Evolutionary conservation across 495 filamentous ascomycete species (phyloP), one percentile per base, ranked within the genome.

Genomic region (Penicillium riverlandense): DNA sequence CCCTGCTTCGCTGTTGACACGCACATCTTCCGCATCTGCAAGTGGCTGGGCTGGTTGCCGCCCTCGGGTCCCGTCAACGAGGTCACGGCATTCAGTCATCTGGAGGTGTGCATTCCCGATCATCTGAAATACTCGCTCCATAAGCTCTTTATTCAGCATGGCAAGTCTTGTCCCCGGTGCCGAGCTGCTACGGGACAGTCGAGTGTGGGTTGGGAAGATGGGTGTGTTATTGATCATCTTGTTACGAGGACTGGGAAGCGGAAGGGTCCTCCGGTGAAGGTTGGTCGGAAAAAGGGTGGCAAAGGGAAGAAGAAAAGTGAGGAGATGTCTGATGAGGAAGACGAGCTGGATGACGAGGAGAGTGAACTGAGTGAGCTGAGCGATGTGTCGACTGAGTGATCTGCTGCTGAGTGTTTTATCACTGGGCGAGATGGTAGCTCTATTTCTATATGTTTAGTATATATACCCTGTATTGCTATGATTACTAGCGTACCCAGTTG

Each of bases 51-150:
- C 11, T 98, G 92, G 92, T 74, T 90, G 9, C 84, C 84, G 0
- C 43, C 54, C 0, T 47, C 48, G 4, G 22, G 22, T 7, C 79
- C 77, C 13, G 80, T 80, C 1, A 83, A 69, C 9, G 72, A 83
- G 16, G 76, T 90, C 37, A 79, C 80, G 11, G 82, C 86, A 0
- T 96, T 86, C 60, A 74, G 74, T 14, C 92, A 98, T 57, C 76
- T 84, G 29, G 90, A 98, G 33, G 79, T 85, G 12, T 74, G 76
- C 7, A 80, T 96, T 29, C 91, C 91, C 1, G 79, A 95, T 54
- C 76, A 88, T 35, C 65, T 94, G 15, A 98, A 97, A 62, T 97
- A 96, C 51, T 72, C 82, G 2, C 76, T 97, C 5, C 92, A 98
- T 61, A 79, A 89, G 50, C 71, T 96, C 0, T 79, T 98, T 35